Evolutionary conservation across 2,329 filamentous ascomycete genomes (phyloP).

Genomic region (Monosporascus sp.): DNA sequence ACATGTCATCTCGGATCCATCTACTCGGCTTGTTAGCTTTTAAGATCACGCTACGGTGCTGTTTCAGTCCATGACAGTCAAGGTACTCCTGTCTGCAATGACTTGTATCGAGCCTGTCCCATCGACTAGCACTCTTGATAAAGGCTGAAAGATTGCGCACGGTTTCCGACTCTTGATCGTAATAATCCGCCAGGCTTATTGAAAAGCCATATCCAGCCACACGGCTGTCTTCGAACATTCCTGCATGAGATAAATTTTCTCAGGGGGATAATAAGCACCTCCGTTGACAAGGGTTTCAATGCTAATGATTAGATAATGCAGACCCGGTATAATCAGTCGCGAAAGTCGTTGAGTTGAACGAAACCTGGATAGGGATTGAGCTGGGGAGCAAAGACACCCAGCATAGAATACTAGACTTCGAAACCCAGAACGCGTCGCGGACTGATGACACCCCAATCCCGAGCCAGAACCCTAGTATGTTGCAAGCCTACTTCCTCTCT

Average conservation of each 20-base stretch:
- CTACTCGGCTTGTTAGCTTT: slow-evolving; percentile 3
- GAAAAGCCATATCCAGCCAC: neutral
- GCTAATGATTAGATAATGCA: slow-evolving; percentile 6
- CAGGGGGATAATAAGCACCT: slow-evolving; percentile 7
- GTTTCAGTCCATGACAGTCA: neutral
- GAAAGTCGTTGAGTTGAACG: slow-evolving; percentile 11
- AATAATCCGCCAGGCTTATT: neutral
- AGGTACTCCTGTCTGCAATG: slow-evolving; percentile 1
- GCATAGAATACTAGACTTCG: slow-evolving; percentile 8
- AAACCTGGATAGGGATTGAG: slow-evolving; percentile 12
- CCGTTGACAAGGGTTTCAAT: slow-evolving; percentile 8
- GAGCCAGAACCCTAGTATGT: slow-evolving; percentile 34
- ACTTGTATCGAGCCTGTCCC: neutral
- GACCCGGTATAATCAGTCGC: slow-evolving; percentile 2
- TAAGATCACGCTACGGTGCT: slow-evolving; percentile 6
- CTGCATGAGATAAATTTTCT: slow-evolving; percentile 4
- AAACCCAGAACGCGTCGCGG: slow-evolving; percentile 25
- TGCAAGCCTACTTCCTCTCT: slow-evolving; percentile 38
- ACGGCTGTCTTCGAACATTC: neutral
- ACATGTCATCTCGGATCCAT: slow-evolving; percentile 4
- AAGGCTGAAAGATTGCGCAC: neutral
- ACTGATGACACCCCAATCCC: slow-evolving; percentile 37
- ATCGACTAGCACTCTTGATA: neutral
- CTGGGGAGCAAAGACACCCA: slow-evolving; percentile 7
- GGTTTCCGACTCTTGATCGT: neutral